Evolutionary conservation across 768 basidiomycete species (phyloP).

Genomic region (Leucosporidium creatinivorum): DNA sequence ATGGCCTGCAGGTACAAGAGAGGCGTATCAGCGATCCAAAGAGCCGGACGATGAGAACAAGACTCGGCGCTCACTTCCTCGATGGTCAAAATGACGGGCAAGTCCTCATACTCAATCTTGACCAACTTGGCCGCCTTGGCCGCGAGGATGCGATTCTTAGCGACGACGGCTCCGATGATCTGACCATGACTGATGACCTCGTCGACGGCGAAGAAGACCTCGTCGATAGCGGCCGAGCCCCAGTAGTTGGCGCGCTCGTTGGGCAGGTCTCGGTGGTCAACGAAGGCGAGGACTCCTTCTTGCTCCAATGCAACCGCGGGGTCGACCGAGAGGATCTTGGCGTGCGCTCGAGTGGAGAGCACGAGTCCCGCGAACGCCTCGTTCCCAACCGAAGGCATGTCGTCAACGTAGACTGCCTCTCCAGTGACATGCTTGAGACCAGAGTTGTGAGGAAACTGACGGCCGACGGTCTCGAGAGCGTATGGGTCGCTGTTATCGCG

Average conservation of each 20-base stretch:
- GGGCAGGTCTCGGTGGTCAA: conserved; percentile 33
- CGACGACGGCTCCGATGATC: conserved; percentile 35
- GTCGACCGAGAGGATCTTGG: conserved; percentile 35
- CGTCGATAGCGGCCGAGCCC: conserved; percentile 27
- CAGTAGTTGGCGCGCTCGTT: conserved; percentile 33
- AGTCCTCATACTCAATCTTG: conserved; percentile 34
- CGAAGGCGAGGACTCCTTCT: conserved; percentile 31
- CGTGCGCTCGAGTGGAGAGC: conserved; percentile 33
- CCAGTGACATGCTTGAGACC: conserved; percentile 36
- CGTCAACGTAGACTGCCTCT: conserved; percentile 35
- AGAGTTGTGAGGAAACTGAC: conserved; percentile 30
- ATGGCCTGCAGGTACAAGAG: conserved; percentile 5
- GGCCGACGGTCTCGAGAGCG: conserved; percentile 32
- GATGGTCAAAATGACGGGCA: conserved; percentile 35
- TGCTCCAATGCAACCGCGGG: conserved; percentile 28
- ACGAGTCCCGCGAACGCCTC: conserved; percentile 35
- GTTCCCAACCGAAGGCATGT: conserved; percentile 30
- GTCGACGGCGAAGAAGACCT: conserved; percentile 35
- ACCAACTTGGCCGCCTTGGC: conserved; percentile 34
- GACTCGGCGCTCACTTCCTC: conserved; percentile 24
- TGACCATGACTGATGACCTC: conserved; percentile 31
- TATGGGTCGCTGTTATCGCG: conserved; percentile 37
- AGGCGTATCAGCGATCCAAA: not conserved
- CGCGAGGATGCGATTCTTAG: conserved; percentile 33
- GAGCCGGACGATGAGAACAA: no score